Conservation (phyloP, 768 basidiomycete genomes). For the Boletus sensibilis region DNA sequence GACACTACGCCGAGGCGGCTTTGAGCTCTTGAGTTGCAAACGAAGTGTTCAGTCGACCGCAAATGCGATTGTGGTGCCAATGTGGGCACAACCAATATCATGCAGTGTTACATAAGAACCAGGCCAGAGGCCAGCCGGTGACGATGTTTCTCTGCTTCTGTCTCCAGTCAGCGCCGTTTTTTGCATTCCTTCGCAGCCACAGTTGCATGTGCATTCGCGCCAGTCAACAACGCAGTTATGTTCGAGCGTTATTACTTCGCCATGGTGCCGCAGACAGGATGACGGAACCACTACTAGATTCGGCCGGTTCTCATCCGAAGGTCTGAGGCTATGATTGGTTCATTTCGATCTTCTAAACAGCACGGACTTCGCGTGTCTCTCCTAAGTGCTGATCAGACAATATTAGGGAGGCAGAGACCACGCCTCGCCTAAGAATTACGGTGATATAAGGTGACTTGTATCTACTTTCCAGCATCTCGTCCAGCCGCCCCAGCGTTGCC, state of each 20-base stretch:
- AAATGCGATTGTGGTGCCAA: too few species aligned
- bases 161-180: not conserved
- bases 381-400: constrained; percentile 4
- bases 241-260: not conserved
- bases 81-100: not conserved
- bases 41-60: too few species aligned
- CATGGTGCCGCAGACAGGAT: constrained; percentile 3
- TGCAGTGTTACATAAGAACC: not conserved
- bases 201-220: not conserved
- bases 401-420: constrained; percentile 7
- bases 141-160: not conserved
- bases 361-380: constrained; percentile 19
- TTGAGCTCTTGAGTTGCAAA: not conserved
- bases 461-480: not conserved
- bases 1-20: not conserved
- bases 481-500: not conserved
- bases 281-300: not conserved
- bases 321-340: constrained; percentile 18
- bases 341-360: constrained; percentile 18
- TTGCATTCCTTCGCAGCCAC: not conserved
- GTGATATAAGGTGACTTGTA: constrained; percentile 19
- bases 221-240: not conserved
- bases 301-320: constrained; percentile 1
- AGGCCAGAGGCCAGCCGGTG: too few species aligned
- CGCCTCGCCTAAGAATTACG: constrained; percentile 3